phyloP scores from a whole-genome alignment of 2,329 filamentous ascomycete species.

The Chaetomiaceae sp. region DNA sequence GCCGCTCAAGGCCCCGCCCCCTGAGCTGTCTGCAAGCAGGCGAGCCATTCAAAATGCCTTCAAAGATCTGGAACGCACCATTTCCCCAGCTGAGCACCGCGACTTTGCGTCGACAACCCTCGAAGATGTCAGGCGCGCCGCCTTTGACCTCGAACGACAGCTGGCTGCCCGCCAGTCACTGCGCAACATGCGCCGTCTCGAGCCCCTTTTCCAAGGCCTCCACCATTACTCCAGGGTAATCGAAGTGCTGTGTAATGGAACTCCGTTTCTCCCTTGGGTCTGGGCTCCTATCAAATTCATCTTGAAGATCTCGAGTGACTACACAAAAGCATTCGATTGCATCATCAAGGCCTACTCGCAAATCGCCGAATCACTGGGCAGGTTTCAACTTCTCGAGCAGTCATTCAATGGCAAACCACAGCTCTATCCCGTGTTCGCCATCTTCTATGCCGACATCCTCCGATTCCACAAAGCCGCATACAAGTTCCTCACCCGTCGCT shows the following conservation, averaged over 20 bases:
- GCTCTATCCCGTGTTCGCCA: not conserved
- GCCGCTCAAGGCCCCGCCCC: too few species aligned
- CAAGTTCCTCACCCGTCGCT: not conserved
- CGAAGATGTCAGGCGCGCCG: not conserved
- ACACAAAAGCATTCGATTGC: not conserved
- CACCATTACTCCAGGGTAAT: not conserved
- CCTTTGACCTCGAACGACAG: not conserved
- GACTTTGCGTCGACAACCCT: not conserved
- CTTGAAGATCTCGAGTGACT: not conserved
- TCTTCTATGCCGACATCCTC: slow-evolving; percentile 4
- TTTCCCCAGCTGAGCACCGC: not conserved
- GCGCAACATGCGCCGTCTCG: slow-evolving; percentile 1
- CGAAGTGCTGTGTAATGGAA: not conserved
- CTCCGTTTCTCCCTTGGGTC: not conserved
- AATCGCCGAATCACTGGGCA: not conserved
- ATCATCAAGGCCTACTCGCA: not conserved
- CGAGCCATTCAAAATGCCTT: not conserved
- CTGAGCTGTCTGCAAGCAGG: too few species aligned
- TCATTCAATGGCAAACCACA: too few species aligned
- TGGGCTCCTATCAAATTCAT: slow-evolving; percentile 1
- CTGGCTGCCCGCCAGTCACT: not conserved
- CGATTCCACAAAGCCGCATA: not conserved
- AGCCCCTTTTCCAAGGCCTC: not conserved
- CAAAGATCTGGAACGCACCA: not conserved
- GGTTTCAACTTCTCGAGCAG: not conserved